These are phyloP conservation scores for Talaromyces sp. DNA, from an alignment of 2,329 filamentous ascomycete genomes.

Conservation along the genomic window DNA sequence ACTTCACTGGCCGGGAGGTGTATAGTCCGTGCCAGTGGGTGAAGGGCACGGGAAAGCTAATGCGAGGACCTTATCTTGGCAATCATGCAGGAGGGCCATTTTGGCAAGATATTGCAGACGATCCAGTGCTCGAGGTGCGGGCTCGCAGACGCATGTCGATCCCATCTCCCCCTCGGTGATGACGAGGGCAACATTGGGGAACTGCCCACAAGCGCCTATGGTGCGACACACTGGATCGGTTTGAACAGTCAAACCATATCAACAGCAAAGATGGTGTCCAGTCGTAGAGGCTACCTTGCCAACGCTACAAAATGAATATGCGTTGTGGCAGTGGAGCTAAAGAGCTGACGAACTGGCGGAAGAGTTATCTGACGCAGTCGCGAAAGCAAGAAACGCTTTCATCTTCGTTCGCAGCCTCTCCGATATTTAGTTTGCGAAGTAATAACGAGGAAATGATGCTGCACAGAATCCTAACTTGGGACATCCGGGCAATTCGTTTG, in stretches of 20 bases:
- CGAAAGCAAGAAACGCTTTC: not conserved
- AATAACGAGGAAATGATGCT: not conserved
- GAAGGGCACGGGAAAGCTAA: too few relatives aligned
- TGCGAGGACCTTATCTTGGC: too few relatives aligned
- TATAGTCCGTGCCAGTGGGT: too few relatives aligned
- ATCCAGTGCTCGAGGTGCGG: too few relatives aligned
- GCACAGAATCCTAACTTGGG: not conserved
- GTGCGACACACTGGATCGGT: not conserved
- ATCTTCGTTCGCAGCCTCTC: not conserved
- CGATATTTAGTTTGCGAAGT: not conserved
- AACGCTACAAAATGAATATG: not conserved
- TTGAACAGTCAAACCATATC: not conserved
- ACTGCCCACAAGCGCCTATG: not conserved
- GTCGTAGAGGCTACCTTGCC: not conserved
- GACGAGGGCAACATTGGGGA: too few relatives aligned
- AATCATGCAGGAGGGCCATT: too few relatives aligned
- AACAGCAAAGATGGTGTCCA: not conserved
- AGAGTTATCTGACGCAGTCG: not conserved
- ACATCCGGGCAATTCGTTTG: not conserved
- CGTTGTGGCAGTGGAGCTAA: not conserved
- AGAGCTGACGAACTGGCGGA: not conserved
- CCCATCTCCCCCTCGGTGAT: too few relatives aligned
- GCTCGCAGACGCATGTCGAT: too few relatives aligned
- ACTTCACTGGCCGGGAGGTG: too few relatives aligned
- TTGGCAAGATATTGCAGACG: too few relatives aligned